Conservation (phyloP, 768 basidiomycete species). For the Amanita phalloides region DNA sequence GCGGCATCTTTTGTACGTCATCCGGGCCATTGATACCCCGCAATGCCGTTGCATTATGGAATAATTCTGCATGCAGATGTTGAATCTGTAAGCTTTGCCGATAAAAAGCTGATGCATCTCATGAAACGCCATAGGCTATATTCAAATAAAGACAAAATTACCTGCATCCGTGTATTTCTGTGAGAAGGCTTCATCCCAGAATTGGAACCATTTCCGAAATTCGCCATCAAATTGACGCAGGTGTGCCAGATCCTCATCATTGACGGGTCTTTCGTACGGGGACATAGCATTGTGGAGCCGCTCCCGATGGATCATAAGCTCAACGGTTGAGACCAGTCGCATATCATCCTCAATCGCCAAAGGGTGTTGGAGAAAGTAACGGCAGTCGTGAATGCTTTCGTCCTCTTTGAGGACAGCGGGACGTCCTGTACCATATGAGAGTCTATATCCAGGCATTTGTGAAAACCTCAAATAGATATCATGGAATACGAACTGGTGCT, state of each 20-base stretch:
- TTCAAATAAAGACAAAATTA: constrained; percentile 17
- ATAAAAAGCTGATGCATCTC: constrained; percentile 56
- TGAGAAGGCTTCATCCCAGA: constrained; percentile 73
- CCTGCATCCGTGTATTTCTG: constrained; percentile 78
- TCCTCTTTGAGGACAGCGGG: constrained; percentile 91
- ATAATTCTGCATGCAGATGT: constrained; percentile 76
- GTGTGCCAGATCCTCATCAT: constrained; percentile 58
- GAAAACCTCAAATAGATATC: neutral
- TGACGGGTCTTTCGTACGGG: constrained; percentile 68
- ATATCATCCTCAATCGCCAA: constrained; percentile 88
- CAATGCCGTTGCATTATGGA: constrained; percentile 76
- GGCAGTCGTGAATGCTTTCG: constrained; percentile 78
- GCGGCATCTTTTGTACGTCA: constrained; percentile 78
- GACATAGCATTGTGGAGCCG: constrained; percentile 73
- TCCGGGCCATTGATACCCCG: constrained; percentile 77
- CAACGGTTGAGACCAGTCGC: constrained; percentile 90
- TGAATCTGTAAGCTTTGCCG: constrained; percentile 83
- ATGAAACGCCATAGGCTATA: neutral
- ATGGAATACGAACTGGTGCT: constrained; percentile 67
- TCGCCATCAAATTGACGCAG: constrained; percentile 66
- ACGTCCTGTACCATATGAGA: constrained; percentile 91
- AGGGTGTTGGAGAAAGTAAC: constrained; percentile 75
- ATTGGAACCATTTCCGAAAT: constrained; percentile 74
- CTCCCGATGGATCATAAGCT: constrained; percentile 85
- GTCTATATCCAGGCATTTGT: constrained; percentile 28